phyloP scores from a whole-genome alignment of 768 basidiomycete species.

The Podaxis carcinomalis region DNA sequence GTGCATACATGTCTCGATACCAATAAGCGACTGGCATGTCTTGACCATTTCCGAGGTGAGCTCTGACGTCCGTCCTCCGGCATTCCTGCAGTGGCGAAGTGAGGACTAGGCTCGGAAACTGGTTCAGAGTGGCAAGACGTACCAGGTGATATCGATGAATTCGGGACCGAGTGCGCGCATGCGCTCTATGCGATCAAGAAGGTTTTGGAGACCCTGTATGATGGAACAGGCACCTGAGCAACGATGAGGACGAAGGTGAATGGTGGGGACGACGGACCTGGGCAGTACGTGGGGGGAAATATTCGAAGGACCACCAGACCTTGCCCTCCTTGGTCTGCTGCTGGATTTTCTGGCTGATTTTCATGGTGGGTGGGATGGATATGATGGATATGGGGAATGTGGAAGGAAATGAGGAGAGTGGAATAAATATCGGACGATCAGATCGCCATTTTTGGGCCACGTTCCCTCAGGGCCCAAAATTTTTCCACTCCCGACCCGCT shows the following conservation, averaged over 20 bases:
- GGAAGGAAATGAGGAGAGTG: conserved; percentile 18
- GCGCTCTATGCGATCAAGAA: conserved; percentile 96
- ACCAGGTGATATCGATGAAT: conserved; percentile 98
- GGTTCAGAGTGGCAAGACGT: conserved; percentile 12
- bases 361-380: conserved; percentile 51
- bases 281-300: conserved; percentile 93
- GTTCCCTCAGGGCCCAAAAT: conserved; percentile 17
- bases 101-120: not conserved
- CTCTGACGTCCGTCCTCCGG: conserved; percentile 93
- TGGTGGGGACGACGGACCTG: conserved; percentile 52
- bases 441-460: conserved; percentile 22
- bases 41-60: conserved; percentile 92
- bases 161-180: conserved; percentile 95
- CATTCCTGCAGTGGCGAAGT: conserved; percentile 62
- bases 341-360: conserved; percentile 91
- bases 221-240: not conserved
- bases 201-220: conserved; percentile 83
- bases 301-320: conserved; percentile 98
- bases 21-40: conserved; percentile 89
- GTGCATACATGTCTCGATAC: conserved; percentile 98
- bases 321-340: conserved; percentile 82
- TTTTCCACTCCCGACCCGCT: not conserved
- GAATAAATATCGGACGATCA: conserved; percentile 16
- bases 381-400: conserved; percentile 12
- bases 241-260: not conserved